Evolutionary conservation across 495 filamentous ascomycete species (phyloP).

Genomic region (Cercophora sp.): DNA sequence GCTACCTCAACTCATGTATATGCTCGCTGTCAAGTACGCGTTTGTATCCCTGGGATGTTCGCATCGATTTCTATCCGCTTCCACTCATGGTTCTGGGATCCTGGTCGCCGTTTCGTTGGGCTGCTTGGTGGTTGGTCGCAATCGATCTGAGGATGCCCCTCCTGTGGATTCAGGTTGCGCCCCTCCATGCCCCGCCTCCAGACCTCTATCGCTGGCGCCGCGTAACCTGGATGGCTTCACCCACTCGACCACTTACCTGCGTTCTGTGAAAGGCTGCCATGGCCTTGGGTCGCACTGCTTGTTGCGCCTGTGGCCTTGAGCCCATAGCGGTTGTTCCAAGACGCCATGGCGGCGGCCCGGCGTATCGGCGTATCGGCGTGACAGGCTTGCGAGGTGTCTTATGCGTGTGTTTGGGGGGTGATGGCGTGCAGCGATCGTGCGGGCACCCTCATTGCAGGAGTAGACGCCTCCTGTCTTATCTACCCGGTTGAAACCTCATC

Average conservation of each 20-base stretch:
- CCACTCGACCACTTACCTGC: background rate
- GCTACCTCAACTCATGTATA: too few species aligned
- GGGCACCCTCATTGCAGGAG: too few species aligned
- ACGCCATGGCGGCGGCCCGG: constrained; percentile 8
- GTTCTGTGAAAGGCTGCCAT: background rate
- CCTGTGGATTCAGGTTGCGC: background rate
- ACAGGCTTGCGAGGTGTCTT: too few species aligned
- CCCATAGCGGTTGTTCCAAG: constrained; percentile 8
- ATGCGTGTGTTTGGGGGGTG: too few species aligned
- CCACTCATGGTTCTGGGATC: too few species aligned
- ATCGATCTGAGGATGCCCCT: background rate
- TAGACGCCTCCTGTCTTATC: too few species aligned
- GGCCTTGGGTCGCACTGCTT: background rate
- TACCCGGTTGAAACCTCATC: too few species aligned
- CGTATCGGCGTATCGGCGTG: too few species aligned
- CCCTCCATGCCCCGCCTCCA: background rate
- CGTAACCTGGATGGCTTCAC: background rate
- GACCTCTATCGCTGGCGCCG: background rate
- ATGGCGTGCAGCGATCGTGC: too few species aligned
- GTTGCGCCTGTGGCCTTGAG: background rate
- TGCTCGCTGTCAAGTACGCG: background rate
- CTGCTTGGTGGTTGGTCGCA: background rate
- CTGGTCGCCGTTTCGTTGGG: background rate
- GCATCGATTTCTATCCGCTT: background rate
- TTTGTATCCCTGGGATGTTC: background rate